These are phyloP conservation scores for Paspalum notatum DNA, from an alignment of 176 grass and related monocot genomes.

Conservation along the genomic window DNA sequence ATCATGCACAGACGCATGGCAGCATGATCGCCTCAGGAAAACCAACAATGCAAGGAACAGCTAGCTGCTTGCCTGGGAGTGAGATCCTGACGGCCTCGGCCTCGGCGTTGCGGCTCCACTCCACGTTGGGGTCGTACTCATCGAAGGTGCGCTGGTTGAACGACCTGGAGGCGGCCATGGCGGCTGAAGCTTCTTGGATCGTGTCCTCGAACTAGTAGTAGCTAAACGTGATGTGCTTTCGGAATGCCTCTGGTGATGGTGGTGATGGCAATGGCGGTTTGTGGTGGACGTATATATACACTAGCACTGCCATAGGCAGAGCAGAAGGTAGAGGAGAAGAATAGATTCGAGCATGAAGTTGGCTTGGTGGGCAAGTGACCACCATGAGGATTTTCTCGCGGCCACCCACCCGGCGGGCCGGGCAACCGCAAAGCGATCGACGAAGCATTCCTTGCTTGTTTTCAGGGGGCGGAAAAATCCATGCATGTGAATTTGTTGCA, in stretches of 20 bases:
- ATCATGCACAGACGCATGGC: not conserved
- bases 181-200: not conserved
- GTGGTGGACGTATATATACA: not conserved
- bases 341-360: slow-evolving; percentile 46
- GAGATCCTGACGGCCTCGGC: slow-evolving; percentile 38
- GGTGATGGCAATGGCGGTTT: slow-evolving; percentile 29
- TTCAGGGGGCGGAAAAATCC: slow-evolving; percentile 16
- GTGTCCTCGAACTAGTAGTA: not conserved
- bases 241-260: not conserved
- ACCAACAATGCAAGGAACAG: too few relatives aligned
- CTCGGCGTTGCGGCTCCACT: slow-evolving; percentile 50
- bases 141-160: slow-evolving; percentile 9
- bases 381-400: slow-evolving; percentile 18
- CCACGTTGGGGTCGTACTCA: slow-evolving; percentile 40
- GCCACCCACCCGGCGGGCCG: too few relatives aligned
- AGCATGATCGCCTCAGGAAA: not conserved
- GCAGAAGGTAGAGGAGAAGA: slow-evolving; percentile 29
- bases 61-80: slow-evolving; percentile 51
- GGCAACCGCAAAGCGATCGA: not conserved
- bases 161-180: slow-evolving; percentile 16
- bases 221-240: not conserved
- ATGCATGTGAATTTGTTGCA: slow-evolving; percentile 46
- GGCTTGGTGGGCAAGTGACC: slow-evolving; percentile 39
- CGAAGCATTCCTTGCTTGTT: slow-evolving; percentile 58
- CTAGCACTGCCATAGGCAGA: not conserved